A percentile compares a stretch with the other conserved stretches of the same genome.
These are phyloP conservation scores for Fusarium decemcellulare DNA, from an alignment of 2,329 filamentous ascomycete species.

Conservation along the genomic window DNA sequence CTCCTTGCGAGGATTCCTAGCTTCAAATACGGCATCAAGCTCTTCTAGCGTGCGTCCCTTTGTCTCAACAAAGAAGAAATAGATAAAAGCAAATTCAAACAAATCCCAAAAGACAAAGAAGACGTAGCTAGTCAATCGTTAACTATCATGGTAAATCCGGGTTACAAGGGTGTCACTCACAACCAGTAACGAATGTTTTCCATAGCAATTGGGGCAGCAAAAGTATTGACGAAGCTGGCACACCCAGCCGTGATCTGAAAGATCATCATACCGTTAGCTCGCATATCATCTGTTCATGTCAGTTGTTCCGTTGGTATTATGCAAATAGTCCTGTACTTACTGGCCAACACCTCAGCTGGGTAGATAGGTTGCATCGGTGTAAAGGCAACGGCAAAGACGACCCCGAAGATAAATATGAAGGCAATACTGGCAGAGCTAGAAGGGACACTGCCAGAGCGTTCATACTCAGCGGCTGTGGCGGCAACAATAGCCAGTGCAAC, in stretches of 20 bases:
- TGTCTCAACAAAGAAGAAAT: constrained; percentile 19
- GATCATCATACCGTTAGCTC: constrained; percentile 39
- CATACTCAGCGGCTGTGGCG: constrained; percentile 13
- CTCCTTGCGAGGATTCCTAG: constrained; percentile 9
- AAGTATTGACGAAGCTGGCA: constrained; percentile 37
- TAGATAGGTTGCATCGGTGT: constrained; percentile 26
- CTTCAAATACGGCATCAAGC: not conserved
- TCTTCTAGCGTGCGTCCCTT: constrained; percentile 9
- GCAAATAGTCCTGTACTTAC: too few species aligned
- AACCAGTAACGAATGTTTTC: constrained; percentile 32
- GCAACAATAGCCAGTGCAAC: constrained; percentile 7
- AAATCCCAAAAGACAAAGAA: constrained; percentile 26
- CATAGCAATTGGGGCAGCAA: constrained; percentile 38
- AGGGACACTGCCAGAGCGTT: not conserved
- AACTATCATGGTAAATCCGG: too few species aligned
- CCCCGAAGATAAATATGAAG: constrained; percentile 21
- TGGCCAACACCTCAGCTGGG: constrained; percentile 6
- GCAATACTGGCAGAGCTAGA: not conserved
- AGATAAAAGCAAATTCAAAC: constrained; percentile 8
- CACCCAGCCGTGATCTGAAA: constrained; percentile 23
- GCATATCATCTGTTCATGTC: constrained; percentile 29
- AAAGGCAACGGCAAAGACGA: constrained; percentile 8
- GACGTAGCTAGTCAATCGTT: not conserved
- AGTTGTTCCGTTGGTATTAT: too few species aligned
- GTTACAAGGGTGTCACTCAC: too few species aligned